phyloP scores from a whole-genome alignment of 768 basidiomycete species.

The Russula sp. region DNA sequence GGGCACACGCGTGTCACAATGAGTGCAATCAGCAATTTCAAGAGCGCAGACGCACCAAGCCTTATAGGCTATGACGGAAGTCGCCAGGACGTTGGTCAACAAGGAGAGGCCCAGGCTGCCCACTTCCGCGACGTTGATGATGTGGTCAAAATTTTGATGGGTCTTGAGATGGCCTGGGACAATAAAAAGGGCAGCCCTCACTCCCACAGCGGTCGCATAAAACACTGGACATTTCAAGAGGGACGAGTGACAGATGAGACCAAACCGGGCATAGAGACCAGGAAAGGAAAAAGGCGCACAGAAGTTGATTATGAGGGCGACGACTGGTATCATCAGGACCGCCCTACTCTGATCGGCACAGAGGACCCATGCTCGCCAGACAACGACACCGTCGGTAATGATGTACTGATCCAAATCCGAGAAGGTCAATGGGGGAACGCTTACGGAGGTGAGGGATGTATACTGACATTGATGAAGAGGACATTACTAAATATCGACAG shows the following conservation, averaged over 20 bases:
- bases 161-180: neutral
- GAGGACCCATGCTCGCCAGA: conserved; percentile 14
- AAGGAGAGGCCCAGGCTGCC: neutral
- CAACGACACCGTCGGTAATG: conserved; percentile 15
- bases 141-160: neutral
- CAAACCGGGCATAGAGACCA: neutral
- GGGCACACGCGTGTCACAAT: neutral
- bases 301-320: neutral
- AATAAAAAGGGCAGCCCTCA: neutral
- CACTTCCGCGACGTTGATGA: conserved; percentile 1
- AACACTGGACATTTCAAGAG: neutral
- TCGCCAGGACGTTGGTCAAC: conserved; percentile 5
- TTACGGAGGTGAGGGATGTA: no score
- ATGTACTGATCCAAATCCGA: neutral
- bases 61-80: neutral
- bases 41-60: conserved; percentile 1
- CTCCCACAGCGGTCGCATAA: neutral
- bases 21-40: neutral
- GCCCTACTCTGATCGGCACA: neutral
- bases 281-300: neutral
- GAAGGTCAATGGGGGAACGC: neutral
- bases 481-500: conserved; percentile 1
- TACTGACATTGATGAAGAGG: conserved; percentile 8
- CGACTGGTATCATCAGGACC: neutral
- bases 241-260: neutral